Base-by-base conservation (phyloP, 2,329 filamentous ascomycete genomes). In the Orbilia ellipsospora region DNA sequence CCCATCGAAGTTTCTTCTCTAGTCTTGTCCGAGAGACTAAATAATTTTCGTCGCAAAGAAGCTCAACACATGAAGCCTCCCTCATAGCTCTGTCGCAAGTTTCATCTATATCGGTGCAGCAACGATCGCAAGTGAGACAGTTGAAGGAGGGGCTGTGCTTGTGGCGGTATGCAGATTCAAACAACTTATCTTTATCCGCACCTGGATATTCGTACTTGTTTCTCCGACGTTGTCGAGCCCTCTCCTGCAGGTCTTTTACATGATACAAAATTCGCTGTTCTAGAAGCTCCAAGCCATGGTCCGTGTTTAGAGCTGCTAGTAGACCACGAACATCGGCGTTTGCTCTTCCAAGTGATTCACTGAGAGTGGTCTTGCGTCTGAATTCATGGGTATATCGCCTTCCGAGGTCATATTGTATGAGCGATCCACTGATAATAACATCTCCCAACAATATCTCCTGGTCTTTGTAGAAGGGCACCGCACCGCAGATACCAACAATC, bases 401-500 rank as follows among this genome's bases (percentile, higher is more conserved):
- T 5, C 79, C 80, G 50, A 78, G 77, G 61, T 81, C 80, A 59
- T 79, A 79, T 59, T 80, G 75, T 0, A 80, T 63, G 8, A 81
- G 20, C 0, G 51, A 59, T 8, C 62, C 76, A 44, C 80, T 80
- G 51, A 81, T 73, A 1, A 81, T 55, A 3, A 80, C 79, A 40
- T 77, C n/a, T n/a, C n/a, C n/a, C n/a, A n/a, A n/a, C n/a, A n/a
- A n/a, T n/a, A n/a, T n/a, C n/a, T n/a, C n/a, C n/a, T n/a, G n/a
- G n/a, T n/a, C n/a, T n/a, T n/a, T n/a, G n/a, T n/a, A n/a, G n/a
- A n/a, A n/a, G n/a, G n/a, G n/a, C n/a, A n/a, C n/a, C n/a, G n/a
- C 83, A 4, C 82, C 82, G 0, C 80, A 82, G 1, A 82, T 80
- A 20, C 82, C 82, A 0, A 83, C 81, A 75, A 83, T 79, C 3